Conservation (phyloP, 352 stramenopile genomes). For the Globisporangium takayamanum region DNA sequence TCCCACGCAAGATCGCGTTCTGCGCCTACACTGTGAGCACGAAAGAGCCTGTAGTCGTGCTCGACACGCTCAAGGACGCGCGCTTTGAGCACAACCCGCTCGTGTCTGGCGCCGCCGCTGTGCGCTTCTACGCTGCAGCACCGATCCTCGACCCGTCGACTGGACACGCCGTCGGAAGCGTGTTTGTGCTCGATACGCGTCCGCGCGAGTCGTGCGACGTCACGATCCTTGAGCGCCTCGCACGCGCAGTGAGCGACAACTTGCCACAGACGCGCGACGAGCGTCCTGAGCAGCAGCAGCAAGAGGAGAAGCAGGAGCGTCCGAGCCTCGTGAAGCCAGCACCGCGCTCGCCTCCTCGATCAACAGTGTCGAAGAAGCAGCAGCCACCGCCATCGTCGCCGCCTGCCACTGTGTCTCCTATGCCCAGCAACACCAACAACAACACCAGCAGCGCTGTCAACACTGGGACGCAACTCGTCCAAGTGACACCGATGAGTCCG, state of each 20-base stretch:
- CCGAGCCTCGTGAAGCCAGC: neutral
- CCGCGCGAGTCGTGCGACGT: constrained; percentile 66
- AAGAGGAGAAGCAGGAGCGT: neutral
- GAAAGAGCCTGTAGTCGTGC: constrained; percentile 69
- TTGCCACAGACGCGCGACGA: constrained; percentile 15
- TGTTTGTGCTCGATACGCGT: constrained; percentile 81
- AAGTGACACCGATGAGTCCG: constrained; percentile 1
- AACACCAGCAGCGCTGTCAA: neutral
- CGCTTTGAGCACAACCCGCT: constrained; percentile 88
- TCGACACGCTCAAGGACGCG: constrained; percentile 85
- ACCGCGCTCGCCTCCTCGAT: constrained; percentile 9
- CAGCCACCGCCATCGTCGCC: constrained; percentile 12
- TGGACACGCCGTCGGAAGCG: constrained; percentile 55
- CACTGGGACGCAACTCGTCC: neutral
- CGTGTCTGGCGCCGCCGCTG: constrained; percentile 77
- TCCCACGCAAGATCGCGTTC: constrained; percentile 76
- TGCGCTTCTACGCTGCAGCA: constrained; percentile 93
- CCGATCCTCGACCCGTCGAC: constrained; percentile 58
- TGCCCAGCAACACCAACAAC: constrained; percentile 1
- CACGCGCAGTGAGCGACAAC: constrained; percentile 51
- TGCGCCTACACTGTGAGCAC: constrained; percentile 60
- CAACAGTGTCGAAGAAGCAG: constrained; percentile 28
- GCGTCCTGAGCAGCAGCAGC: constrained; percentile 4
- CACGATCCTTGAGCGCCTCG: constrained; percentile 59
- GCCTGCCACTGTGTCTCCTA: constrained; percentile 6